Percentiles rank a stretch among this genome's conserved stretches.
These are phyloP conservation scores for Suhomyces chickasaworum DNA, from an alignment of 1,139 yeast species.

Conservation along the genomic window DNA sequence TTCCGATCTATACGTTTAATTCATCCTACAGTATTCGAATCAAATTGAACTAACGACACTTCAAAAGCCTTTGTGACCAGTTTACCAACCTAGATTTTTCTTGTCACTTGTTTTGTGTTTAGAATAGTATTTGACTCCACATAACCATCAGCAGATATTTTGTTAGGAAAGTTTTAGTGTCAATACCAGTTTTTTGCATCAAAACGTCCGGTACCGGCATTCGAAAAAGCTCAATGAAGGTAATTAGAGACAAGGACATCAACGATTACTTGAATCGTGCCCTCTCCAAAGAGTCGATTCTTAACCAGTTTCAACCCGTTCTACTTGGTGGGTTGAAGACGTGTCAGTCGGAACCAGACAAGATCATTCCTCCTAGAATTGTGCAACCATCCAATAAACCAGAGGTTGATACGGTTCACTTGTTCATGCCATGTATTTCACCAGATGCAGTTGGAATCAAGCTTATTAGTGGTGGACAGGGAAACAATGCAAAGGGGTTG, in stretches of 20 bases:
- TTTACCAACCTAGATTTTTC: too few relatives aligned
- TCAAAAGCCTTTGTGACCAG: too few relatives aligned
- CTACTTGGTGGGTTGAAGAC: conserved; percentile 28
- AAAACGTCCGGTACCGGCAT: neutral
- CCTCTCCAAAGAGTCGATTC: conserved; percentile 24
- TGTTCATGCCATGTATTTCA: conserved; percentile 68
- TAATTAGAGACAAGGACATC: conserved; percentile 31
- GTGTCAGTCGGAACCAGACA: conserved; percentile 26
- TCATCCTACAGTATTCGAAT: too few relatives aligned
- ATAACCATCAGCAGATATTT: too few relatives aligned
- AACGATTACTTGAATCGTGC: conserved; percentile 19
- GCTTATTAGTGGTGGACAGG: conserved; percentile 53
- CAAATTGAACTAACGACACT: too few relatives aligned
- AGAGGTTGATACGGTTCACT: conserved; percentile 44
- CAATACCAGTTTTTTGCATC: neutral
- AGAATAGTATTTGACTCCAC: too few relatives aligned
- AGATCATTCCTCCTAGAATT: conserved; percentile 41
- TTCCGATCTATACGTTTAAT: too few relatives aligned
- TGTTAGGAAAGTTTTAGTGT: neutral
- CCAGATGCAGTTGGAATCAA: conserved; percentile 47
- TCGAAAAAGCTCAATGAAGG: conserved; percentile 25
- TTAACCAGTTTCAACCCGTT: conserved; percentile 30
- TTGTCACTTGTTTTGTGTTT: too few relatives aligned
- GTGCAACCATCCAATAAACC: conserved; percentile 31
- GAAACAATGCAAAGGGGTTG: conserved; percentile 32